These are phyloP conservation scores for Flaveria sonorensis DNA, from an alignment of 129 eudicot genomes.

Conservation along the genomic window DNA sequence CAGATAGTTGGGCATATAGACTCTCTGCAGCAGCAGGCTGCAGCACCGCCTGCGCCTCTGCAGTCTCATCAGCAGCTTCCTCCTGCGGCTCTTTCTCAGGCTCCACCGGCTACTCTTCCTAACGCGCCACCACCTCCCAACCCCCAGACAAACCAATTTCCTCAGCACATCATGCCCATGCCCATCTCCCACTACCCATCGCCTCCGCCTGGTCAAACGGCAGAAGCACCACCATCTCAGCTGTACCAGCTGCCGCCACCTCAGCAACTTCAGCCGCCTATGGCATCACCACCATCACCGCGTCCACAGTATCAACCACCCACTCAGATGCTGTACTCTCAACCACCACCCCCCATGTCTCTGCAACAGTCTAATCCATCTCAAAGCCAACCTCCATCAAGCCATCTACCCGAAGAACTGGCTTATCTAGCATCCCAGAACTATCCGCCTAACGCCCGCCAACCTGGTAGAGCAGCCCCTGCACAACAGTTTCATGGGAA, in stretches of 20 bases:
- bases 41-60: conserved; percentile 35
- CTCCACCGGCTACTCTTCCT: conserved; percentile 42
- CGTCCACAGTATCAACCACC: conserved; percentile 61
- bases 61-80: conserved; percentile 54
- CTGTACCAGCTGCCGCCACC: conserved; percentile 61
- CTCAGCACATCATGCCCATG: conserved; percentile 44
- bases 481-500: conserved; percentile 60
- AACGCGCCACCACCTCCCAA: conserved; percentile 59
- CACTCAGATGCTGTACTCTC: conserved; percentile 48
- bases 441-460: conserved; percentile 57
- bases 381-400: conserved; percentile 44
- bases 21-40: conserved; percentile 37
- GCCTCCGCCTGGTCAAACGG: conserved; percentile 58
- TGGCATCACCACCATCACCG: conserved; percentile 44
- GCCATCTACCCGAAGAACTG: conserved; percentile 66
- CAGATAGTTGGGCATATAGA: conserved; percentile 39
- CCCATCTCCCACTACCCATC: conserved; percentile 67
- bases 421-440: conserved; percentile 52
- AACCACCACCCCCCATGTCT: conserved; percentile 63
- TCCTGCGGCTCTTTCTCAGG: conserved; percentile 30
- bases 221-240: conserved; percentile 55
- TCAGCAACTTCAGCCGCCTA: conserved; percentile 34
- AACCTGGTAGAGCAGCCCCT: conserved; percentile 57
- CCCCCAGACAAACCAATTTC: conserved; percentile 58
- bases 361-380: conserved; percentile 54